Evolutionary conservation across 208 protist species (phyloP).

Genomic region (Entamoeba invadens): DNA sequence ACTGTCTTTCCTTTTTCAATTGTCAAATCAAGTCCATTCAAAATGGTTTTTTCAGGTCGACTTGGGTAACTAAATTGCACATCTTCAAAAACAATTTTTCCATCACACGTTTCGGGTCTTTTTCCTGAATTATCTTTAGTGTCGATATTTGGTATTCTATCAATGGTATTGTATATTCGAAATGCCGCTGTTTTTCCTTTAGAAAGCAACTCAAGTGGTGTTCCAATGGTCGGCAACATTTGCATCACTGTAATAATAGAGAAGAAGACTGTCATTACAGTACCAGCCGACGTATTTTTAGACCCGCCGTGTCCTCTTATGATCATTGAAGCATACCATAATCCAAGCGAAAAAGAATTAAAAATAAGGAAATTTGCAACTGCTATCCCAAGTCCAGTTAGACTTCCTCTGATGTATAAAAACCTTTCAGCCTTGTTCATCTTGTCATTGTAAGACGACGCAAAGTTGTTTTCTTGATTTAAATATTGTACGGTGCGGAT

Average conservation of each 20-base stretch:
- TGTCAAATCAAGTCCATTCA: not conserved
- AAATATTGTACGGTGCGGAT: not conserved
- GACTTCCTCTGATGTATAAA: not conserved
- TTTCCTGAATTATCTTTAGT: not conserved
- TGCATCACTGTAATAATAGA: not conserved
- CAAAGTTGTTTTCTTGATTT: not conserved
- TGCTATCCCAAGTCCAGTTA: not conserved
- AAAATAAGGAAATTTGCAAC: not conserved
- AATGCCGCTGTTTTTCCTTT: not conserved
- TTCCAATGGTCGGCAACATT: not conserved
- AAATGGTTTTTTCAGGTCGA: not conserved
- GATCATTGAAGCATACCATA: not conserved
- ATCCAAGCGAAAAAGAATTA: not conserved
- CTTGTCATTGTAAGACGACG: not conserved
- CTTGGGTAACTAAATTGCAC: not conserved
- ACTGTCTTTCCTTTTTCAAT: slow-evolving; percentile 49
- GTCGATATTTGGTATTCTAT: not conserved
- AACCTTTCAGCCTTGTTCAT: not conserved
- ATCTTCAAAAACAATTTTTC: not conserved
- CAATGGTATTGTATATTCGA: not conserved
- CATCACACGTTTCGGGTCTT: not conserved
- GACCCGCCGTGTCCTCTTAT: not conserved
- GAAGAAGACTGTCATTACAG: not conserved
- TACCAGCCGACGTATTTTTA: not conserved
- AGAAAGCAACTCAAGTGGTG: not conserved